phyloP scores from a whole-genome alignment of 2,329 filamentous ascomycete genomes.

The Hirsutella rhossiliensis region DNA sequence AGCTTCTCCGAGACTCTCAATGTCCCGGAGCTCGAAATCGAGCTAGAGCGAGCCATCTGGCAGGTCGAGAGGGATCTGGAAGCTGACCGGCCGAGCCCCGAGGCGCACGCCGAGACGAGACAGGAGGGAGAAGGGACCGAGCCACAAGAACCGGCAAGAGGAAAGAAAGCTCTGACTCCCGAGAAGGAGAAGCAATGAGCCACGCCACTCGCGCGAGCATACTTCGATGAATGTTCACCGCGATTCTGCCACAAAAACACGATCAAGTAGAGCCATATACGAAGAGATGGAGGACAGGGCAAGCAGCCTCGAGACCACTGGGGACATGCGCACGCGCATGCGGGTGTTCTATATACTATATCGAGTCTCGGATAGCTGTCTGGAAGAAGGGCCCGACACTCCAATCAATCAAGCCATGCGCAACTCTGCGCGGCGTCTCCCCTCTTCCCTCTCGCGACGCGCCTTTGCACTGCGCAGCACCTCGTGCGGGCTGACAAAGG shows the following conservation, averaged over 20 bases:
- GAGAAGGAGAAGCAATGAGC: conserved; percentile 4
- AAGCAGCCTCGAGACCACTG: too few species aligned
- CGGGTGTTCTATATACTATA: too few species aligned
- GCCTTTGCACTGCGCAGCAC: neutral
- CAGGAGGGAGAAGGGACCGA: neutral
- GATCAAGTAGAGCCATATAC: too few species aligned
- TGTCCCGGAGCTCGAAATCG: conserved; percentile 57
- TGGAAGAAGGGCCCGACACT: neutral
- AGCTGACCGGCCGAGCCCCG: conserved; percentile 20
- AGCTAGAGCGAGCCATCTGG: conserved; percentile 64
- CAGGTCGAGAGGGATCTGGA: conserved; percentile 49
- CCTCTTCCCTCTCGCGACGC: neutral
- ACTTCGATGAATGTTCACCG: too few species aligned
- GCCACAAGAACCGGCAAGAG: neutral
- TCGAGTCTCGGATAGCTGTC: neutral
- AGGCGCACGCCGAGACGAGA: neutral
- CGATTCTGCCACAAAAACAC: too few species aligned
- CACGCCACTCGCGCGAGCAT: too few species aligned
- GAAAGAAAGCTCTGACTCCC: neutral
- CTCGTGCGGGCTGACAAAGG: neutral
- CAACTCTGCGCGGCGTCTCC: neutral
- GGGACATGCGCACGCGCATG: too few species aligned
- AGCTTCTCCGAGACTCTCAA: conserved; percentile 49
- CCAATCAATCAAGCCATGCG: neutral
- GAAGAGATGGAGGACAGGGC: too few species aligned